Base-by-base conservation (phyloP, 2,329 filamentous ascomycete genomes). In the Daldinia eschscholtzii region DNA sequence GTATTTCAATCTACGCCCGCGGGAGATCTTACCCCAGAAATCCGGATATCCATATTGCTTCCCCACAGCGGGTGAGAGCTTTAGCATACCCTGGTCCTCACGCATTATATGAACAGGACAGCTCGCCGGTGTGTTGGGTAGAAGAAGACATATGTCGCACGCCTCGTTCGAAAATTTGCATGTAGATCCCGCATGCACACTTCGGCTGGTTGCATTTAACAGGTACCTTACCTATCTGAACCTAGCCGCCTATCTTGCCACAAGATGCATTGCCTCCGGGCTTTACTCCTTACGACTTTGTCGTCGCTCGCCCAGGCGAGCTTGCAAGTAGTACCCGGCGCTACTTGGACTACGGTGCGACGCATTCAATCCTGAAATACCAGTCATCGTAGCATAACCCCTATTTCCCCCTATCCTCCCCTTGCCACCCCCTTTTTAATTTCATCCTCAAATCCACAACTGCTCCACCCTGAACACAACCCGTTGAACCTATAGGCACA, bases 261-360 rank as follows among this genome's bases (percentile, higher is more conserved):
- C 12, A 58, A 65, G 23, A 71, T 71, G 70, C 64, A 61, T 67
- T 56, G 56, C 23, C 61, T 65, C 28, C 55, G 50, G 41, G 56
- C 48, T 12, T 23, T 46, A 10, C 52, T 70, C 20, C 33, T 70
- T 41, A 52, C 64, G 61, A n/a, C 52, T 13, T n/a, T 67, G 26
- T 56, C 64, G 50, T 62, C 66, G 39, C 37, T 66, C 33, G 74
- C 73, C 0, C 56, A 67, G 41, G 78, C 74, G 0, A 78, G 74
- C 4, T 62, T 81, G 6, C 80, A 83, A 46, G 65, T 84, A 6
- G 79, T 85, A 0, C 79, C 83, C 0, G 83, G 83, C 3, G 83
- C 77, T 2, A 84, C 83, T 13, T 85, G 83, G 82, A 85, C 83
- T 5, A 80, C 81, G 9, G 81, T 83, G 69, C 60, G 80, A 70